A percentile compares a stretch with the other conserved stretches of the same genome.
phyloP scores from a whole-genome alignment of 139 green algal species.

The Chlamydomonas sp. region DNA sequence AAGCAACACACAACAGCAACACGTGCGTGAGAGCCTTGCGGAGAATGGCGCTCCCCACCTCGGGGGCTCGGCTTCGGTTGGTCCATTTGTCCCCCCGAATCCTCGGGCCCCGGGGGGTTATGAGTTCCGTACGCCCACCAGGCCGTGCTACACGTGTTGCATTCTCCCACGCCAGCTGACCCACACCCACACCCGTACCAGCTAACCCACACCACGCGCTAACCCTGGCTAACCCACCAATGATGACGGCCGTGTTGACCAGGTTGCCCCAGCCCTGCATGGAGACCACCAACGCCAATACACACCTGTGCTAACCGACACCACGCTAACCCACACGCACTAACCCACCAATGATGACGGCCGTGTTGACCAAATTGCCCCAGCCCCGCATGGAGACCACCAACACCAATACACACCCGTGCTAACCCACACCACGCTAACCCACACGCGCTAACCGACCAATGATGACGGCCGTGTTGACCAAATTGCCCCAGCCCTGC shows the following conservation, averaged over 20 bases:
- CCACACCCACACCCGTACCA: too few species aligned
- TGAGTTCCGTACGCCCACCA: too few species aligned
- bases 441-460: conserved; percentile 78
- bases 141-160: too few species aligned
- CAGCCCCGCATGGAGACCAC: conserved; percentile 58
- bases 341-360: not conserved
- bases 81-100: too few species aligned
- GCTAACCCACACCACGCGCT: too few species aligned
- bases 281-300: conserved; percentile 70
- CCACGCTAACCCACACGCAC: too few species aligned
- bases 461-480: conserved; percentile 49
- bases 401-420: conserved; percentile 63
- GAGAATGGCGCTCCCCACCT: too few species aligned
- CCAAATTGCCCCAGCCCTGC: too few species aligned
- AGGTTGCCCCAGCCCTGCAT: conserved; percentile 45
- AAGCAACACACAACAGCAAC: not conserved
- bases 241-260: conserved; percentile 32
- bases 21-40: not conserved
- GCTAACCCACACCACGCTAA: conserved; percentile 50
- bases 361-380: conserved; percentile 60
- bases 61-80: too few species aligned
- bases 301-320: too few species aligned
- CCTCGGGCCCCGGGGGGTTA: too few species aligned
- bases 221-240: too few species aligned
- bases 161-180: not conserved